Evolutionary conservation across 352 stramenopile species (phyloP).

Genomic region (Bremia lactucae): DNA sequence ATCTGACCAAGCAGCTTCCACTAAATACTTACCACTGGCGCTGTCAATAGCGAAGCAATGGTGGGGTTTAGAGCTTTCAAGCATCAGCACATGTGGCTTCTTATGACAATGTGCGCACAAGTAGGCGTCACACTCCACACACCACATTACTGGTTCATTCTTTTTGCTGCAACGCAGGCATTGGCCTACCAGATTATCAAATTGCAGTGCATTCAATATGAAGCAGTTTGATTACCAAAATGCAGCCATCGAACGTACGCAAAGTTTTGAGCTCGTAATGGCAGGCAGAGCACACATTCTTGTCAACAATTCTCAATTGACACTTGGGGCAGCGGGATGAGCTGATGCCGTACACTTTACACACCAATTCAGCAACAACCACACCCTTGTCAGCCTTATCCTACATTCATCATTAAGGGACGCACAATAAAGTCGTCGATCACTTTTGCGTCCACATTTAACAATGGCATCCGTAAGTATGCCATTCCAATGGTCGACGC

Average conservation of each 20-base stretch:
- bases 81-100: constrained; percentile 45
- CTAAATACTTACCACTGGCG: constrained; percentile 38
- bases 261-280: constrained; percentile 21
- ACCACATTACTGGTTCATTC: constrained; percentile 41
- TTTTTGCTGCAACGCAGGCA: constrained; percentile 32
- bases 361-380: constrained; percentile 1
- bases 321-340: constrained; percentile 36
- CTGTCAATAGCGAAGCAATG: constrained; percentile 46
- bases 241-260: constrained; percentile 14
- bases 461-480: constrained; percentile 29
- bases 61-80: constrained; percentile 25
- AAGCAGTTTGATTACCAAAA: not conserved
- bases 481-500: constrained; percentile 18
- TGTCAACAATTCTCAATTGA: constrained; percentile 24
- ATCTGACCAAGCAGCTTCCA: constrained; percentile 29
- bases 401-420: not conserved
- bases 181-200: constrained; percentile 27
- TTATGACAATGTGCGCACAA: constrained; percentile 45
- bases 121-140: constrained; percentile 49
- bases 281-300: constrained; percentile 31
- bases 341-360: constrained; percentile 59
- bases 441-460: constrained; percentile 41
- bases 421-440: constrained; percentile 43
- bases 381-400: not conserved
- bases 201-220: not conserved